Evolutionary conservation across 495 filamentous ascomycete genomes (phyloP), one percentile per base, ranked within the genome.

Genomic region (Neurospora sp.): DNA sequence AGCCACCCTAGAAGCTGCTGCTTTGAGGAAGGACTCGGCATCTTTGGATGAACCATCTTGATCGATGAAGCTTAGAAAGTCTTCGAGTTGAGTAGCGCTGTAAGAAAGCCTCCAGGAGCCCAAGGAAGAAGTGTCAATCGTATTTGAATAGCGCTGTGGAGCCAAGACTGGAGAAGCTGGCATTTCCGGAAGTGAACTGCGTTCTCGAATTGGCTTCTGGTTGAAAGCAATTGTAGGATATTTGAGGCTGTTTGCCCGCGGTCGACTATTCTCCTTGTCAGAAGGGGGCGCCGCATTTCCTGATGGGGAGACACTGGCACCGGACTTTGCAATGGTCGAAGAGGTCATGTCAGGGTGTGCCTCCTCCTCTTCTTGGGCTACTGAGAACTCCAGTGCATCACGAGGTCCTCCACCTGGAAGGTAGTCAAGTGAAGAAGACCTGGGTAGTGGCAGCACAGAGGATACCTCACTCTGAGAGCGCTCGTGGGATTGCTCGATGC

Each of bases 301-400:
- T 16, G 62, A 40, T 18, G 59, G 37, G 14, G 31, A 70, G 18
- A 42, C 42, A 23, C 12, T 71, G 8, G n/a, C 31, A 46, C 66
- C 69, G 31, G 48, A 23, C 38, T 54, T 54, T 20, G 10, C n/a
- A 31, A 35, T 73, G 70, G 62, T 72, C 54, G 20, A 42, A 5
- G 66, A 16, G 37, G 59, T 74, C 42, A 41, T 73, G 16, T 73
- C 70, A 8, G 27, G 14, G 1, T 38, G 59, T 18, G 73, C 0
- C 37, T 73, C 23, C 11, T 71, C 54, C 20, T 71, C 66, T 7
- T 78, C 66, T 7, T 78, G 76, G 27, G 72, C 20, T 41, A 83
- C 80, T 1, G 78, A 80, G 71, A 84, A 83, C 73, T 84, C 82
- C 46, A 84, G 76, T 71, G 77, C 80, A 77, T 84, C 83, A 70